Percentiles rank a stretch among this genome's conserved stretches.
These are phyloP conservation scores for Anthostomella pinea DNA, from an alignment of 2,329 filamentous ascomycete species.

Conservation along the genomic window DNA sequence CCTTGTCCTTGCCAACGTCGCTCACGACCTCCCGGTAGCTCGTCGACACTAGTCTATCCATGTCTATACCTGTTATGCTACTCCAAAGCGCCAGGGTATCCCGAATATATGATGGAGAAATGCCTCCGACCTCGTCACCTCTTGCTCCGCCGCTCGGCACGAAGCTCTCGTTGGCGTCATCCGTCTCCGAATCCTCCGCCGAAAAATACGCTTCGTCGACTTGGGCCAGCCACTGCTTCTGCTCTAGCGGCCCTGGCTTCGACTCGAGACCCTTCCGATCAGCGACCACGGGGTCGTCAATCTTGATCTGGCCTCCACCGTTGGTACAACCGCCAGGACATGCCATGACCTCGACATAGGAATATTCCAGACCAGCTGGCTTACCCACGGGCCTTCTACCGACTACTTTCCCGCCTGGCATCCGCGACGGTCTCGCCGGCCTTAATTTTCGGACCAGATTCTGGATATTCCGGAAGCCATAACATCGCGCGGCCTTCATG, in stretches of 20 bases:
- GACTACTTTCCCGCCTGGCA: slow-evolving; percentile 70
- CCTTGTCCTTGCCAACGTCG: slow-evolving; percentile 78
- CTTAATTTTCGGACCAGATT: slow-evolving; percentile 93
- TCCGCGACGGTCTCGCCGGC: slow-evolving; percentile 71
- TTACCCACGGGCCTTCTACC: slow-evolving; percentile 53
- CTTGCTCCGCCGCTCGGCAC: slow-evolving; percentile 25
- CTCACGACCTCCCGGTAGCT: slow-evolving; percentile 91
- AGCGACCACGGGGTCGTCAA: slow-evolving; percentile 68
- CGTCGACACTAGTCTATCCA: slow-evolving; percentile 75
- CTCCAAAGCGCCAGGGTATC: slow-evolving; percentile 76
- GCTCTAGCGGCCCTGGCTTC: slow-evolving; percentile 71
- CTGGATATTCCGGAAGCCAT: slow-evolving; percentile 97
- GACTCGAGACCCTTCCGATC: slow-evolving; percentile 45
- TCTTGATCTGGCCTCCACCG: slow-evolving; percentile 91
- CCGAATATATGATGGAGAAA: slow-evolving; percentile 64
- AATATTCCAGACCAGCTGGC: slow-evolving; percentile 60
- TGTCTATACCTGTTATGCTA: slow-evolving; percentile 63
- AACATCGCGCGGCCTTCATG: slow-evolving; percentile 84
- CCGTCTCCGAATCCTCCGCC: slow-evolving; percentile 52
- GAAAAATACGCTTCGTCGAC: slow-evolving; percentile 93
- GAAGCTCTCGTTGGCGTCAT: slow-evolving; percentile 19
- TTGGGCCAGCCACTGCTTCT: slow-evolving; percentile 78
- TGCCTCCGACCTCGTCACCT: slow-evolving; percentile 55
- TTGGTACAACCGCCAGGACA: slow-evolving; percentile 99
- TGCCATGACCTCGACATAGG: slow-evolving; percentile 99